phyloP scores from a whole-genome alignment of 2,329 filamentous ascomycete species.

The Scedosporium aurantiacum region DNA sequence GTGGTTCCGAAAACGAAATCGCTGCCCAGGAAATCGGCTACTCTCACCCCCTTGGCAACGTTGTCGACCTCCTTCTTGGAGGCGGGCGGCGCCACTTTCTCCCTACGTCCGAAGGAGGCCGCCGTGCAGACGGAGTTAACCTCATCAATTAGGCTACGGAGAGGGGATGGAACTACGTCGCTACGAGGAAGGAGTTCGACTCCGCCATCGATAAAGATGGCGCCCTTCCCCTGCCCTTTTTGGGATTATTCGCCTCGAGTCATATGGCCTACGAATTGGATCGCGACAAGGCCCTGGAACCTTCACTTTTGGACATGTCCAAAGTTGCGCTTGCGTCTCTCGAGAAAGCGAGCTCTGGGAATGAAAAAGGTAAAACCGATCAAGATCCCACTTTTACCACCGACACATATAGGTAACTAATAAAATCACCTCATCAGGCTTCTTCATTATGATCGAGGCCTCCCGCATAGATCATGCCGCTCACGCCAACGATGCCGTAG shows the following conservation, averaged over 20 bases:
- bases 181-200: conserved; percentile 10
- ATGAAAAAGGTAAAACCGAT: neutral
- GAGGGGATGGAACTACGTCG: conserved; percentile 13
- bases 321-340: conserved; percentile 13
- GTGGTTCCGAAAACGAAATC: conserved; percentile 16
- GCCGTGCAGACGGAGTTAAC: conserved; percentile 12
- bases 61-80: conserved; percentile 14
- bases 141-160: conserved; percentile 14
- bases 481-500: conserved; percentile 14
- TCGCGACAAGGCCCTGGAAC: conserved; percentile 12
- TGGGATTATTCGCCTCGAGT: conserved; percentile 12
- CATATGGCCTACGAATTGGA: conserved; percentile 15
- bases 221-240: conserved; percentile 12
- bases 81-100: conserved; percentile 15
- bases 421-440: conserved; percentile 9
- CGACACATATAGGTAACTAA: neutral
- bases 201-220: conserved; percentile 7
- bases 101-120: conserved; percentile 11
- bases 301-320: conserved; percentile 13
- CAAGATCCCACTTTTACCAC: neutral
- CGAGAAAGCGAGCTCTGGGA: conserved; percentile 8
- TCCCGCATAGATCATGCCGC: conserved; percentile 16
- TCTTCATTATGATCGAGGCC: conserved; percentile 17
- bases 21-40: conserved; percentile 15
- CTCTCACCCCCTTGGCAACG: conserved; percentile 13